phyloP scores from a whole-genome alignment of 805 yeast genomes.

The Candida manassasensis region DNA sequence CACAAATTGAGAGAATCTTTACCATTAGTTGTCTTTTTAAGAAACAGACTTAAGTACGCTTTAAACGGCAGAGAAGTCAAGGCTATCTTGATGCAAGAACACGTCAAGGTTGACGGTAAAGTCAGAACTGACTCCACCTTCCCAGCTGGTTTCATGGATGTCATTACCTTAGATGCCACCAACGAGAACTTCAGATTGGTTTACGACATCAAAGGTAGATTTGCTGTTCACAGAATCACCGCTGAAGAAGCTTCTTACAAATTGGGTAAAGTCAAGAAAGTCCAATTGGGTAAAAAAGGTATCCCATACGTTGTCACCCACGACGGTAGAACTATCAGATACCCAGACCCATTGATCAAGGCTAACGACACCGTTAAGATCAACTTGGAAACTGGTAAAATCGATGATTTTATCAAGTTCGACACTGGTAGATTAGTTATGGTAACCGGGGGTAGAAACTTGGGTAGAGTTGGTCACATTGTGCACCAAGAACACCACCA shows the following conservation, averaged over 20 bases:
- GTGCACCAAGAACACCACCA: constrained; percentile 39
- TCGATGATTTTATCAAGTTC: constrained; percentile 46
- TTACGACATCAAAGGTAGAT: constrained; percentile 98
- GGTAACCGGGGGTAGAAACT: constrained; percentile 42
- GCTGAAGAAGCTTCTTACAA: constrained; percentile 98
- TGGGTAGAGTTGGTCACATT: constrained; percentile 41
- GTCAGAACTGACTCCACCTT: constrained; percentile 97
- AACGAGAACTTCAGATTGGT: constrained; percentile 99
- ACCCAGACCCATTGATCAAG: constrained; percentile 97
- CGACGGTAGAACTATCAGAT: constrained; percentile 99
- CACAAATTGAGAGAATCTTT: constrained; percentile 98
- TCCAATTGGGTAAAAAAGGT: constrained; percentile 97
- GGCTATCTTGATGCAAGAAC: constrained; percentile 97
- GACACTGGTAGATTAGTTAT: constrained; percentile 39
- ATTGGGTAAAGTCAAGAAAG: constrained; percentile 97
- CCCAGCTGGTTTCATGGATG: constrained; percentile 99
- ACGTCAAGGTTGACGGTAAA: constrained; percentile 97
- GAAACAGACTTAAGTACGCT: constrained; percentile 99
- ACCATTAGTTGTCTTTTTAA: constrained; percentile 92
- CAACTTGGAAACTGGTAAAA: constrained; percentile 94
- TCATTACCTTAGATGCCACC: constrained; percentile 94
- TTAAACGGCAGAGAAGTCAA: constrained; percentile 98
- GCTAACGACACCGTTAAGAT: constrained; percentile 97
- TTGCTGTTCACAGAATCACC: constrained; percentile 98
- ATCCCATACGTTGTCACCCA: constrained; percentile 98